Evolutionary conservation across 257 asterid species (phyloP).

Genomic region (Cinchona pubescens): DNA sequence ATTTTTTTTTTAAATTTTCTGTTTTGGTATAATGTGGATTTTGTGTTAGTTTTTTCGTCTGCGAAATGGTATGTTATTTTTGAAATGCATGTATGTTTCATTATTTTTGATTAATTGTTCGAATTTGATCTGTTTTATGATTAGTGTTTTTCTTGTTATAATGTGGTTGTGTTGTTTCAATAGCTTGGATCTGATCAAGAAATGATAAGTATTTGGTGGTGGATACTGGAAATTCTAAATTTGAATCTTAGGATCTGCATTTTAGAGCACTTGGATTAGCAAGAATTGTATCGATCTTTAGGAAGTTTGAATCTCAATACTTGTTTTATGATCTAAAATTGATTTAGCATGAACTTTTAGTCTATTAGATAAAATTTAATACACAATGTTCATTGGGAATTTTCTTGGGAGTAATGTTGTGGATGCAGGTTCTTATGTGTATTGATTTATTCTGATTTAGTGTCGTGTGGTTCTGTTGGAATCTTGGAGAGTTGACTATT

Average conservation of each 20-base stretch:
- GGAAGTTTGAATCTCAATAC: neutral
- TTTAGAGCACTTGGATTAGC: neutral
- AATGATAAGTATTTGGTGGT: neutral
- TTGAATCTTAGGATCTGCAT: neutral
- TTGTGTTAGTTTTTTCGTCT: neutral
- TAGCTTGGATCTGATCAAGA: neutral
- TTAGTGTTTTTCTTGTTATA: neutral
- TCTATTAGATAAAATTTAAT: neutral
- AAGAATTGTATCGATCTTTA: neutral
- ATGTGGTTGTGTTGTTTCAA: neutral
- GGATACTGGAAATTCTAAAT: neutral
- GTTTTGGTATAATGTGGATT: neutral
- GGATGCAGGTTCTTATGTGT: slow-evolving; percentile 3
- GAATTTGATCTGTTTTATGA: slow-evolving; percentile 8
- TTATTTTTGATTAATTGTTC: neutral
- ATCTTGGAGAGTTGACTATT: neutral
- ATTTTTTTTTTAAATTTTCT: too few species aligned
- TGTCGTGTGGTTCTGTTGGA: slow-evolving; percentile 2
- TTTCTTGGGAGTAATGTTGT: neutral
- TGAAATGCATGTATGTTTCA: neutral
- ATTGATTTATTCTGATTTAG: neutral
- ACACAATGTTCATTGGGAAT: neutral
- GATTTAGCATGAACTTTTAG: neutral
- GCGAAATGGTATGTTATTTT: neutral
- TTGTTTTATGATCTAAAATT: neutral